These are phyloP conservation scores for Lipomyces sp. DNA, from an alignment of 805 yeast species.

Conservation along the genomic window DNA sequence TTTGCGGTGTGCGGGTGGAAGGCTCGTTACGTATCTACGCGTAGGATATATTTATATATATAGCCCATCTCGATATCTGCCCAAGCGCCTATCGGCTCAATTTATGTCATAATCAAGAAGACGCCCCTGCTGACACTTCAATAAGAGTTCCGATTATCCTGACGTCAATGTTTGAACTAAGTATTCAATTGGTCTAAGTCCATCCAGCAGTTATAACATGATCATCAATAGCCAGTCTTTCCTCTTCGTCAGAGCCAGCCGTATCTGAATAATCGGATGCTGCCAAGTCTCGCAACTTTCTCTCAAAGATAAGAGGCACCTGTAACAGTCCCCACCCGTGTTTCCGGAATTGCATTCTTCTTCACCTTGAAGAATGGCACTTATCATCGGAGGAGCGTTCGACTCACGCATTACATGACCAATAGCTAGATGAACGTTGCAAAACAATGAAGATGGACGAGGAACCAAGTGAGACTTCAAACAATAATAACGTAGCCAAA, in stretches of 20 bases:
- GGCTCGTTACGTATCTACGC: no score
- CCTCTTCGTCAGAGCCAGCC: neutral
- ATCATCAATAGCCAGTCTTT: neutral
- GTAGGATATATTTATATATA: no score
- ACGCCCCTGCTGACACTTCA: no score
- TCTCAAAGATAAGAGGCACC: neutral
- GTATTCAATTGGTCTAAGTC: neutral
- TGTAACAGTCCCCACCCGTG: neutral
- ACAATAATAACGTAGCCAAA: neutral
- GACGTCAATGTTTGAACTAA: neutral
- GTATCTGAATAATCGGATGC: neutral
- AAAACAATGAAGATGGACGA: neutral
- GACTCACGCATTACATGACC: neutral
- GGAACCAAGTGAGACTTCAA: neutral
- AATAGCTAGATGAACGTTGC: slow-evolving; percentile 4
- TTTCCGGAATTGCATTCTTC: neutral
- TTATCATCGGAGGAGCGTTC: neutral
- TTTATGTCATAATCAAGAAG: no score
- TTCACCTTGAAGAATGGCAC: slow-evolving; percentile 1
- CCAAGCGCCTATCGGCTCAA: no score
- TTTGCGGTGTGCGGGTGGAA: no score
- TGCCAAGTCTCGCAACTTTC: slow-evolving; percentile 7
- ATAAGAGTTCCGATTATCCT: neutral
- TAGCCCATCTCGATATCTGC: no score
- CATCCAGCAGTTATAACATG: slow-evolving; percentile 1